phyloP scores from a whole-genome alignment of 768 basidiomycete species.

The Suillus plorans region DNA sequence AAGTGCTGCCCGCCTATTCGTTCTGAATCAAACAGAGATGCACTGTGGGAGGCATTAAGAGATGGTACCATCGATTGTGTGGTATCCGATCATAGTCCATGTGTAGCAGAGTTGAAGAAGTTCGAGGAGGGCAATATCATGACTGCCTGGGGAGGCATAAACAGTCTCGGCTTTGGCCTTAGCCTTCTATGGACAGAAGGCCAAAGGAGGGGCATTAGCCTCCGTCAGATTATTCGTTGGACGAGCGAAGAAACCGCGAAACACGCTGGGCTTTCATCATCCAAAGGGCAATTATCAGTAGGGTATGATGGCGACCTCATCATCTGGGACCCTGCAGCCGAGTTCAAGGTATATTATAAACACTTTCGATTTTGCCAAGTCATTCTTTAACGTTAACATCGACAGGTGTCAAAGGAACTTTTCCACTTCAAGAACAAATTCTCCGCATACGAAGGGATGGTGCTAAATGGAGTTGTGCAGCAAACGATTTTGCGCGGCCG shows the following conservation, averaged over 20 bases:
- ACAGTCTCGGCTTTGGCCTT: slow-evolving; percentile 85
- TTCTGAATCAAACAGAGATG: slow-evolving; percentile 64
- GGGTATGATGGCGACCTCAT: slow-evolving; percentile 88
- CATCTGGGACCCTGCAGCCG: slow-evolving; percentile 69
- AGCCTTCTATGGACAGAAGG: slow-evolving; percentile 87
- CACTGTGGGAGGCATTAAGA: slow-evolving; percentile 77
- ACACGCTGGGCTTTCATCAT: slow-evolving; percentile 68
- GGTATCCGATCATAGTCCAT: slow-evolving; percentile 96
- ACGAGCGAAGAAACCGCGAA: slow-evolving; percentile 68
- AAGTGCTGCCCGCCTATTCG: slow-evolving; percentile 98
- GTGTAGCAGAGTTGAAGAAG: slow-evolving; percentile 78
- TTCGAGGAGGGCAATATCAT: slow-evolving; percentile 79
- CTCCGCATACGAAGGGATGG: slow-evolving; percentile 82
- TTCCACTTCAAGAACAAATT: slow-evolving; percentile 94
- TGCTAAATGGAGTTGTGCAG: slow-evolving; percentile 67
- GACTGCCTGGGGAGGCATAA: slow-evolving; percentile 94
- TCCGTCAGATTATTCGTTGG: slow-evolving; percentile 75
- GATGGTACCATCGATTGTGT: slow-evolving; percentile 89
- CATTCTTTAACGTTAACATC: slow-evolving; percentile 8
- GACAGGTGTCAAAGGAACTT: slow-evolving; percentile 67
- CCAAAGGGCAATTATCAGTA: slow-evolving; percentile 70
- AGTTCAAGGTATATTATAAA: slow-evolving; percentile 37
- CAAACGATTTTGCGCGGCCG: slow-evolving; percentile 79
- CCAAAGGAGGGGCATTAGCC: slow-evolving; percentile 47
- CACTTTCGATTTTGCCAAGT: neutral